Evolutionary conservation across 306 rosid genomes (phyloP).

Genomic region (Rosa persica): DNA sequence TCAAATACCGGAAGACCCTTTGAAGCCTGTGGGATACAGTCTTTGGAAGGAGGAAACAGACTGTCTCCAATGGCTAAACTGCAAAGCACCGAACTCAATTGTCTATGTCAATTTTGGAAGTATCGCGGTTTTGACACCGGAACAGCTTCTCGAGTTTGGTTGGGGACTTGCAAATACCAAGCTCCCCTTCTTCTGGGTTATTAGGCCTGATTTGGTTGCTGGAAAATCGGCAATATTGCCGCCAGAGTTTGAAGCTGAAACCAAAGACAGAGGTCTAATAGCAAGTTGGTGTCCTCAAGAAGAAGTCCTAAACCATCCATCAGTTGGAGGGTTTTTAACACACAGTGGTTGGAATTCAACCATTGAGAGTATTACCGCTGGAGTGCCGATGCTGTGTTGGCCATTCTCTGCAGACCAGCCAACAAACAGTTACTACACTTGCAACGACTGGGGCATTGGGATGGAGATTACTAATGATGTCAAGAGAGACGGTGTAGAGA

Average conservation of each 20-base stretch:
- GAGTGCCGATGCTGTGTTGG: not conserved
- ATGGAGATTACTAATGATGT: not conserved
- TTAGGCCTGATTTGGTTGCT: no score
- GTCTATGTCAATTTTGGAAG: not conserved
- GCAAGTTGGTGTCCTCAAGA: slow-evolving; percentile 1
- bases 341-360: not conserved
- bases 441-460: not conserved
- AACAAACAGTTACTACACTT: not conserved
- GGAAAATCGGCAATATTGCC: no score
- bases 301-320: not conserved
- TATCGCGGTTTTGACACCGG: not conserved
- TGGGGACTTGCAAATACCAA: not conserved
- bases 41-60: not conserved
- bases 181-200: no score
- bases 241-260: not conserved
- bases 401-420: not conserved
- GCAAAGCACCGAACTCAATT: not conserved
- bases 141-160: not conserved
- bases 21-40: not conserved
- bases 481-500: not conserved
- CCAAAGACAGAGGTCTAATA: not conserved
- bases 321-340: not conserved
- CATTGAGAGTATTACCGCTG: not conserved
- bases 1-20: not conserved
- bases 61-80: not conserved